Percentiles rank a stretch among this genome's conserved stretches.
Evolutionary conservation across 2,329 filamentous ascomycete species (phyloP).

Genomic region (Keithomyces neogunnii): DNA sequence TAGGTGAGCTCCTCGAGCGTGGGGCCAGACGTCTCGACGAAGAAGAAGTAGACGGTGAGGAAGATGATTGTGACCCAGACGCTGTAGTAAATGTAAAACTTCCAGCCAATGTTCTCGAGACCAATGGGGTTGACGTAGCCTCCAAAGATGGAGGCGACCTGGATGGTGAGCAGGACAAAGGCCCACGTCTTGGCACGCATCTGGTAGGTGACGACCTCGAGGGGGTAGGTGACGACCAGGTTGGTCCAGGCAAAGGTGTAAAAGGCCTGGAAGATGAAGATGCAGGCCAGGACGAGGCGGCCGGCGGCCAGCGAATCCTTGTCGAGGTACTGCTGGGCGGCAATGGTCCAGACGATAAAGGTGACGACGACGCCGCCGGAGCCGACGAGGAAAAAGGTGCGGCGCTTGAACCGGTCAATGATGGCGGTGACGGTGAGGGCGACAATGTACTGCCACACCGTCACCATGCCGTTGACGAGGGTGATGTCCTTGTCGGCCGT

Average conservation of each 20-base stretch:
- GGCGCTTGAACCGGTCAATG: conserved; percentile 27
- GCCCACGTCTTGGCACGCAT: conserved; percentile 34
- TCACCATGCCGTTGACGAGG: conserved; percentile 32
- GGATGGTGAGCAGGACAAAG: conserved; percentile 30
- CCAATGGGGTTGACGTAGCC: conserved; percentile 31
- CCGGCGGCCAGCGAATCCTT: conserved; percentile 20
- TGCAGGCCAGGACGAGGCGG: conserved; percentile 29
- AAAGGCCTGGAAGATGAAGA: conserved; percentile 33
- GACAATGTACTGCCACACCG: conserved; percentile 33
- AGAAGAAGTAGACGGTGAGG: conserved; percentile 30
- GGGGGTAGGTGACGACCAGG: conserved; percentile 32
- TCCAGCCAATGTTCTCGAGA: conserved; percentile 29
- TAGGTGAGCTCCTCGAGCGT: conserved; percentile 26
- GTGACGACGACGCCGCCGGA: conserved; percentile 29
- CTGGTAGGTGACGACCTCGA: conserved; percentile 31
- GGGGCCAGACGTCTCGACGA: conserved; percentile 28
- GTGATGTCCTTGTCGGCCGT: conserved; percentile 28
- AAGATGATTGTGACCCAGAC: conserved; percentile 29
- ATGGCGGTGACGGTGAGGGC: conserved; percentile 26
- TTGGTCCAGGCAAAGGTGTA: conserved; percentile 36
- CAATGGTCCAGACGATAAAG: conserved; percentile 31
- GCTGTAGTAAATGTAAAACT: conserved; percentile 33
- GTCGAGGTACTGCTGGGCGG: conserved; percentile 28
- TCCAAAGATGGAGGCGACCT: conserved; percentile 28
- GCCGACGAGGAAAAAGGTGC: conserved; percentile 29